Evolutionary conservation across 2,329 filamentous ascomycete genomes (phyloP).

Genomic region (Scedosporium boydii): DNA sequence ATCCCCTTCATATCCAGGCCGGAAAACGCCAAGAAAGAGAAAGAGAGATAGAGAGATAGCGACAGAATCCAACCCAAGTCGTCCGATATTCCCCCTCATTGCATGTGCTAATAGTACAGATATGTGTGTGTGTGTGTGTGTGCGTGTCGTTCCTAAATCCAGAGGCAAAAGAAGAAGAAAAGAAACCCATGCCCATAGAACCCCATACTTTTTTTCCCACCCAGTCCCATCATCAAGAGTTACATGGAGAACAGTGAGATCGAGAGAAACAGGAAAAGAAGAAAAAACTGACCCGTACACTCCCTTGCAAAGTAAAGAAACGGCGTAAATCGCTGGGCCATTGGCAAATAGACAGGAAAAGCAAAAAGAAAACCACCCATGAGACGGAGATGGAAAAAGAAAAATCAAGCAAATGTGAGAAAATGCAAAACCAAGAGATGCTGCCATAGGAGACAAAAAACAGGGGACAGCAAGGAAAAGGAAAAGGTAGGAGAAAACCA

Average conservation of each 20-base stretch:
- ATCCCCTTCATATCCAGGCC: not conserved
- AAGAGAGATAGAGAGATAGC: not conserved
- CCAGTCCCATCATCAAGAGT: not conserved
- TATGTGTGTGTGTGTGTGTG: not conserved
- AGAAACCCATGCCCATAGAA: not conserved
- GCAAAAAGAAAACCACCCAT: not conserved
- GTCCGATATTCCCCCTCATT: not conserved
- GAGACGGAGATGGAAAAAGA: not conserved
- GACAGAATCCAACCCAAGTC: not conserved
- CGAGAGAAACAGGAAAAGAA: not conserved
- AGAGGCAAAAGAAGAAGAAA: not conserved
- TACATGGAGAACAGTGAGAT: not conserved
- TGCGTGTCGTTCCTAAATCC: not conserved
- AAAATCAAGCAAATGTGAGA: not conserved
- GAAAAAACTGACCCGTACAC: not conserved
- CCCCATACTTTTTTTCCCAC: not conserved
- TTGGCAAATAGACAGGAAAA: not conserved
- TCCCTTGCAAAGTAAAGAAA: not conserved
- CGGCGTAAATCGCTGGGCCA: not conserved
- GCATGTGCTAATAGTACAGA: not conserved
- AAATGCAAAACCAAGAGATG: too few relatives aligned
- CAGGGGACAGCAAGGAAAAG: too few relatives aligned
- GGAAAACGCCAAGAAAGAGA: not conserved
- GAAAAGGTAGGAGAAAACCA: slow-evolving; percentile 2
- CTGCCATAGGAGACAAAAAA: too few relatives aligned